Evolutionary conservation across 1,284 basidiomycete species (phyloP).

Genomic region (Tremellales sp.): DNA sequence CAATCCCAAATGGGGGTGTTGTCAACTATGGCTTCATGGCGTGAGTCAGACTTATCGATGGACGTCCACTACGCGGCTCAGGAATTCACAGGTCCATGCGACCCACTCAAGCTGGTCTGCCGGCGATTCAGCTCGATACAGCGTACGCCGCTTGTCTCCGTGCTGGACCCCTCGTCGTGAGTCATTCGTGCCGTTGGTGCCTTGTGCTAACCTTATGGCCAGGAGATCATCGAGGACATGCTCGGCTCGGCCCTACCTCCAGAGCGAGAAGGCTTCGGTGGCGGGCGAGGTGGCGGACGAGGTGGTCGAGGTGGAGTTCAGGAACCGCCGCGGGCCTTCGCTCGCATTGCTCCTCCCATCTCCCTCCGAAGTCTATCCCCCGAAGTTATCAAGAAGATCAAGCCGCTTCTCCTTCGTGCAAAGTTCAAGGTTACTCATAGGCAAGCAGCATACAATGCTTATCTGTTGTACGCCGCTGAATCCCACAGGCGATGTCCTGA

Average conservation of each 20-base stretch:
- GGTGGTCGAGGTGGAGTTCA: slow-evolving; percentile 19
- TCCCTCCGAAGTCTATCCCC: slow-evolving; percentile 14
- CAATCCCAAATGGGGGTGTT: slow-evolving; percentile 37
- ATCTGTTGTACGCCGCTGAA: slow-evolving; percentile 1
- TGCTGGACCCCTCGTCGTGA: slow-evolving; percentile 37
- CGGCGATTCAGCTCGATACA: slow-evolving; percentile 42
- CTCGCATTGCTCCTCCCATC: slow-evolving; percentile 16
- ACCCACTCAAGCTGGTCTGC: slow-evolving; percentile 24
- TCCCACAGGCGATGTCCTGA: slow-evolving; percentile 24
- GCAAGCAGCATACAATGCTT: slow-evolving; percentile 10
- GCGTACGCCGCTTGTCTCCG: slow-evolving; percentile 46
- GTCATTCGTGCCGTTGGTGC: slow-evolving; percentile 7
- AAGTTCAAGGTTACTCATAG: slow-evolving; percentile 43
- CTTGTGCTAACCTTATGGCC: neutral
- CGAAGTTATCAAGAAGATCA: slow-evolving; percentile 29
- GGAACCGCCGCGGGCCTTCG: slow-evolving; percentile 21
- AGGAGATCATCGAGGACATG: slow-evolving; percentile 31
- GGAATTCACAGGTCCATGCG: slow-evolving; percentile 37
- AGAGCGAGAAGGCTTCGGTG: slow-evolving; percentile 28
- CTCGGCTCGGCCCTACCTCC: slow-evolving; percentile 31
- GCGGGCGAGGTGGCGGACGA: slow-evolving; percentile 23
- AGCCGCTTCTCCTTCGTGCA: slow-evolving; percentile 33
- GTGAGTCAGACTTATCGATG: slow-evolving; percentile 14
- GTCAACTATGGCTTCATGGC: slow-evolving; percentile 46
- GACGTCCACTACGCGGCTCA: neutral